phyloP scores from a whole-genome alignment of 1,284 basidiomycete species.

The Leccinum griseonigrum region DNA sequence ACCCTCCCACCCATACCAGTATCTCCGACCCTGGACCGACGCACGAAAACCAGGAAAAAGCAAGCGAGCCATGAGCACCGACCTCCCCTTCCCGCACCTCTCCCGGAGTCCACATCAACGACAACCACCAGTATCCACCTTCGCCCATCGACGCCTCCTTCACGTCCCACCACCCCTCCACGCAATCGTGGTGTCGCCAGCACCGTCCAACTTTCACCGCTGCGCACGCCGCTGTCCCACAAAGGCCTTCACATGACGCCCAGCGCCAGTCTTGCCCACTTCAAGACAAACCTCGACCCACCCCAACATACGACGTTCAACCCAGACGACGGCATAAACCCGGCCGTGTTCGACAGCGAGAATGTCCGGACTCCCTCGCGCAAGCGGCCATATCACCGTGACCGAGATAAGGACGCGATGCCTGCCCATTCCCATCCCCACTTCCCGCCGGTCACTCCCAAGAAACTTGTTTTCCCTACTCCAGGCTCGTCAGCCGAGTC shows the following conservation, averaged over 20 bases:
- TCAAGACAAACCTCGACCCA: conserved; percentile 61
- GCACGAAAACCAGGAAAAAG: conserved; percentile 32
- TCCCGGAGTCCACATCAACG: conserved; percentile 5
- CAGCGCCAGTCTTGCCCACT: conserved; percentile 57
- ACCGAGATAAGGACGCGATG: conserved; percentile 25
- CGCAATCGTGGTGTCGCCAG: conserved; percentile 26
- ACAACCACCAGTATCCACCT: conserved; percentile 21
- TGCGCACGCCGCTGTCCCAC: conserved; percentile 64
- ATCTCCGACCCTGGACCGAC: conserved; percentile 51
- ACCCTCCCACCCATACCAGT: conserved; percentile 41
- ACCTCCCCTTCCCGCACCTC: conserved; percentile 32
- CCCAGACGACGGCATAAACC: conserved; percentile 36
- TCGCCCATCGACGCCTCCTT: conserved; percentile 30
- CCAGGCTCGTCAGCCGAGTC: conserved; percentile 36
- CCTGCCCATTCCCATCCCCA: conserved; percentile 11
- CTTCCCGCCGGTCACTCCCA: conserved; percentile 57
- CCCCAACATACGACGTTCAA: conserved; percentile 46
- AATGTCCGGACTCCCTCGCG: conserved; percentile 53
- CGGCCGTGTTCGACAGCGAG: conserved; percentile 39
- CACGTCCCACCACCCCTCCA: conserved; percentile 31
- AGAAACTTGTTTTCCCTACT: conserved; percentile 46
- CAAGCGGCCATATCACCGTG: conserved; percentile 38
- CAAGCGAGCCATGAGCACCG: conserved; percentile 27
- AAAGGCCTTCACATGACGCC: conserved; percentile 67
- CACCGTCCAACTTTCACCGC: conserved; percentile 48